phyloP scores from a whole-genome alignment of 1,139 yeast genomes.

The Meyerozyma guilliermondii region DNA sequence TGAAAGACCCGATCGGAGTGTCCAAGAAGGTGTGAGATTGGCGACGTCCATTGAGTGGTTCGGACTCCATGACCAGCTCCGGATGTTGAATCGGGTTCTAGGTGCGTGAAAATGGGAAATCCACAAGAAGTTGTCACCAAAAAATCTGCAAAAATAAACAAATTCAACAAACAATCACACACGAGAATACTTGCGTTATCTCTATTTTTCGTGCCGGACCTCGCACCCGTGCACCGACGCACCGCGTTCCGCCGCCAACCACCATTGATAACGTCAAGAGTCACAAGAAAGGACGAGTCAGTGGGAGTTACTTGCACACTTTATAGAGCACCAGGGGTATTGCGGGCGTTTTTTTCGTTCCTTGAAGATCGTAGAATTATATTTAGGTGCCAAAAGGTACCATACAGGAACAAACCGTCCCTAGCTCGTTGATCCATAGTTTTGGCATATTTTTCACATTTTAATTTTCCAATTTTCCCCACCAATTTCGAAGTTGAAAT shows the following conservation, averaged over 20 bases:
- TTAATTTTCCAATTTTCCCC: background rate
- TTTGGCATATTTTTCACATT: no score
- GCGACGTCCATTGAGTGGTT: conserved; percentile 9
- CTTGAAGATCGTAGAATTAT: no score
- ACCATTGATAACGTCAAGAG: background rate
- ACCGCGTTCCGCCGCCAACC: background rate
- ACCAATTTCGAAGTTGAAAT: background rate
- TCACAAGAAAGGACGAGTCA: background rate
- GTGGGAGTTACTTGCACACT: no score
- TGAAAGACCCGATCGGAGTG: conserved; percentile 41
- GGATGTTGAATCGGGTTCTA: background rate
- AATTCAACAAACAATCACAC: background rate
- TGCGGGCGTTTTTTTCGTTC: no score
- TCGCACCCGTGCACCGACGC: background rate
- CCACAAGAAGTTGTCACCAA: background rate
- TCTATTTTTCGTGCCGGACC: no score
- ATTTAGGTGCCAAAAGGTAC: no score
- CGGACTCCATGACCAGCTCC: background rate
- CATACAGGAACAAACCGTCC: no score
- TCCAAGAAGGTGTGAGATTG: conserved; percentile 30
- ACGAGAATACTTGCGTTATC: background rate
- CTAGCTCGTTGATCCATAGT: no score
- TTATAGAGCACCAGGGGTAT: no score
- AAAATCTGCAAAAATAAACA: background rate
- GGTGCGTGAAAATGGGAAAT: background rate